Evolutionary conservation across 345 rosid genomes (phyloP).

Genomic region (Chamaenerion angustifolium): DNA sequence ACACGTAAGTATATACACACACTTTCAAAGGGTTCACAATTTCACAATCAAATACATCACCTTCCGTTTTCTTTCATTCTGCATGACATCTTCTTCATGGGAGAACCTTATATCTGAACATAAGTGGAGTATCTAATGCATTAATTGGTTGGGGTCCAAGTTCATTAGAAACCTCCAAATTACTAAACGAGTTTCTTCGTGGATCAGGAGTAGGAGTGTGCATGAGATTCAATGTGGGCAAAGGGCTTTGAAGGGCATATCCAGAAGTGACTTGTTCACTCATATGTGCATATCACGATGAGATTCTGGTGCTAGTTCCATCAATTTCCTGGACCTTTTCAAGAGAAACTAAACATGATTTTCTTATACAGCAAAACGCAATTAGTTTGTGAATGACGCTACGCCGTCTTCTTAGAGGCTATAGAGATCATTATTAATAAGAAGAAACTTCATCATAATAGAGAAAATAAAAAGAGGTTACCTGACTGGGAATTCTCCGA

Average conservation of each 20-base stretch:
- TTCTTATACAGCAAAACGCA: no score
- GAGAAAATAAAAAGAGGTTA: no score
- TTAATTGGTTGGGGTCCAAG: constrained; percentile 24
- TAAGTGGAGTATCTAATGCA: constrained; percentile 31
- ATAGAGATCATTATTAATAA: no score
- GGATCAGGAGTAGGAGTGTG: constrained; percentile 50
- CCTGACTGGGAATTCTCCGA: no score
- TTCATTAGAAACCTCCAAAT: constrained; percentile 22
- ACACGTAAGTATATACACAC: background rate
- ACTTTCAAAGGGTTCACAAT: background rate
- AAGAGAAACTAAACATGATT: no score
- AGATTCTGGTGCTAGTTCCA: constrained; percentile 22
- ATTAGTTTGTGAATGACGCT: no score
- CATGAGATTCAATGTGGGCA: constrained; percentile 52
- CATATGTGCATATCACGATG: constrained; percentile 23
- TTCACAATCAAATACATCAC: constrained; percentile 15
- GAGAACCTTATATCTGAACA: constrained; percentile 33
- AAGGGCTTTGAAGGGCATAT: constrained; percentile 32
- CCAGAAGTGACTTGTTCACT: constrained; percentile 27
- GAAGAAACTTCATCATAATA: no score
- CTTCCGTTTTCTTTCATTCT: constrained; percentile 64
- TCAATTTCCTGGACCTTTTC: no score
- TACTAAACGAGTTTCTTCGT: constrained; percentile 26
- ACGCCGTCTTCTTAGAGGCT: no score
- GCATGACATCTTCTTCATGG: constrained; percentile 37